Percentiles rank a stretch among this genome's conserved stretches.
Conservation (phyloP, 2,329 filamentous ascomycete genomes). For the Penicillium sp. region DNA sequence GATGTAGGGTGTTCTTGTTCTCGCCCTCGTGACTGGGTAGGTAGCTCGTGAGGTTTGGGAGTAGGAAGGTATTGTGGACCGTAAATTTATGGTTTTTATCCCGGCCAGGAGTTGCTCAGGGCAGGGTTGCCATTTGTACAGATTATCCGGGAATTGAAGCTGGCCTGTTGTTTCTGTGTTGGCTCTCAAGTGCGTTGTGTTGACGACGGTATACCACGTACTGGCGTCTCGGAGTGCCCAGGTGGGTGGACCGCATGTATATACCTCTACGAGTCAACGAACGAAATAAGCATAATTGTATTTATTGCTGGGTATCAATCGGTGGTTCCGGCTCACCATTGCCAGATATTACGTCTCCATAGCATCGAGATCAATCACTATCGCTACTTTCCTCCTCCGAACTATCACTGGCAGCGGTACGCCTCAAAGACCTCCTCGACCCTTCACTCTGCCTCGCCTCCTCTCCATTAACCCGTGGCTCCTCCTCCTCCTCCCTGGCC, state of each 20-base stretch:
- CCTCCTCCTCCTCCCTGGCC: slow-evolving; percentile 9
- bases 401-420: slow-evolving; percentile 1
- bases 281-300: background rate
- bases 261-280: background rate
- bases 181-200: background rate
- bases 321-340: background rate
- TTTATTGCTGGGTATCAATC: slow-evolving; percentile 8
- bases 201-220: background rate
- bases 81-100: too few species aligned
- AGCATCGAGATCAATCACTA: background rate
- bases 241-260: background rate
- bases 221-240: too few species aligned
- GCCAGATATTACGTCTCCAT: too few species aligned
- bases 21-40: too few species aligned
- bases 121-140: too few species aligned
- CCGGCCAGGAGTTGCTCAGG: too few species aligned
- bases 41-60: too few species aligned
- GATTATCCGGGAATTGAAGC: too few species aligned
- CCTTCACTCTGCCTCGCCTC: background rate
- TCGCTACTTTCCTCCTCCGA: slow-evolving; percentile 7
- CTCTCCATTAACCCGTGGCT: background rate
- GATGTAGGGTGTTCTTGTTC: too few species aligned
- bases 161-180: too few species aligned
- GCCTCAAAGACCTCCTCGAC: background rate
- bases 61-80: too few species aligned